A percentile compares a stretch with the other conserved stretches of the same genome.
Conservation (phyloP, 1,139 yeast genomes). For the Meyerozyma carpophila region DNA sequence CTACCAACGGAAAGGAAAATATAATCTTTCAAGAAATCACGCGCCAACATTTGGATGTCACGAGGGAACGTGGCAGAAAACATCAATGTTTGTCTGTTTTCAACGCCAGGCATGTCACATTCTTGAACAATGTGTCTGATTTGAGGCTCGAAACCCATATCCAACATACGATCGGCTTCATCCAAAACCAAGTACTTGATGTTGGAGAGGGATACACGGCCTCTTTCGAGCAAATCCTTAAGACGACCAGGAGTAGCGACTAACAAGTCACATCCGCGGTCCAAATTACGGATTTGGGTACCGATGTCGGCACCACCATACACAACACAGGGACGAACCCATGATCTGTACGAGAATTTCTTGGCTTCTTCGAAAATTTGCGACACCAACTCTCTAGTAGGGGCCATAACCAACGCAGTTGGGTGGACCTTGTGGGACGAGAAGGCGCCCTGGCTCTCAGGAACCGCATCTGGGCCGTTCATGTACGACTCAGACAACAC, state of each 20-base stretch:
- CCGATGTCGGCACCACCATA: constrained; percentile 98
- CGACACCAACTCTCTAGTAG: constrained; percentile 97
- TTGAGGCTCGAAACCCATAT: constrained; percentile 99
- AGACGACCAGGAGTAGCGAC: constrained; percentile 99
- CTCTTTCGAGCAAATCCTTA: constrained; percentile 92
- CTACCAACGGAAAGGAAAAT: constrained; percentile 96
- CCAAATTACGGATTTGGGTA: constrained; percentile 80
- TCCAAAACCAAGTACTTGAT: constrained; percentile 92
- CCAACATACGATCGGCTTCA: constrained; percentile 99
- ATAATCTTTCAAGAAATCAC: constrained; percentile 94
- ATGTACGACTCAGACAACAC: constrained; percentile 87
- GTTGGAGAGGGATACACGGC: constrained; percentile 81
- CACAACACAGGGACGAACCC: constrained; percentile 96
- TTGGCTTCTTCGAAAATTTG: constrained; percentile 95
- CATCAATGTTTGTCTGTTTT: constrained; percentile 93
- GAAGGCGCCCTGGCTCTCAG: constrained; percentile 53
- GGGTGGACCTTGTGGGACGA: constrained; percentile 80
- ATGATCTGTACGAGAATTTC: constrained; percentile 94
- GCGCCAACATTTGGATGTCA: constrained; percentile 94
- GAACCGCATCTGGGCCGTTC: constrained; percentile 76
- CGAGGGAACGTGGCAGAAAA: constrained; percentile 98
- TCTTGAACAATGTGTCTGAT: constrained; percentile 97
- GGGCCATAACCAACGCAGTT: constrained; percentile 92
- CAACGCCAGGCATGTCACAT: constrained; percentile 93
- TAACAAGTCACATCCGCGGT: constrained; percentile 89